Percentiles rank a stretch among this genome's conserved stretches.
Conservation (phyloP, 768 basidiomycete genomes). For the Tylopilus cervinicoccineus region DNA sequence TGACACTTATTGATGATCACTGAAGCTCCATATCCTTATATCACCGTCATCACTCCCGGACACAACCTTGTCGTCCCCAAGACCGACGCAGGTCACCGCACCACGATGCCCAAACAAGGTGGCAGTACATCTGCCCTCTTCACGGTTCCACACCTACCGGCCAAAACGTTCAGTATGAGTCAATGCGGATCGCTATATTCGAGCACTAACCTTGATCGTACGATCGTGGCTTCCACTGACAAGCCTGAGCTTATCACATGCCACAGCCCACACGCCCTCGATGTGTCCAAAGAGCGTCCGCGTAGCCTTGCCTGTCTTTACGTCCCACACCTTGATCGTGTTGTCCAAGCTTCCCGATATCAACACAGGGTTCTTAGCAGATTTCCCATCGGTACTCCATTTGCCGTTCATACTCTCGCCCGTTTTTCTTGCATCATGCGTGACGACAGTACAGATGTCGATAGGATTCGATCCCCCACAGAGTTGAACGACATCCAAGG, state of each 20-base stretch:
- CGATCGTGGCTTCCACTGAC: conserved; percentile 94
- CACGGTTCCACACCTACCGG: conserved; percentile 84
- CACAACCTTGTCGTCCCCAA: conserved; percentile 93
- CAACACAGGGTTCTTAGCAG: conserved; percentile 60
- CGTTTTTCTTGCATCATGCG: conserved; percentile 18
- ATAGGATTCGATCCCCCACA: conserved; percentile 9
- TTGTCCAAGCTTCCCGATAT: conserved; percentile 92
- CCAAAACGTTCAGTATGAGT: background rate
- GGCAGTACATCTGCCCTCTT: conserved; percentile 80
- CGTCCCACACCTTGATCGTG: conserved; percentile 94
- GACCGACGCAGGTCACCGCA: conserved; percentile 85
- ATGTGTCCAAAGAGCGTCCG: conserved; percentile 95
- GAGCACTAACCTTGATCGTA: conserved; percentile 80
- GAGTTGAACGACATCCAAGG: conserved; percentile 15
- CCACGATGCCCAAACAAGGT: conserved; percentile 94
- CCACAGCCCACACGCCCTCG: conserved; percentile 97
- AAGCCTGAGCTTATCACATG: conserved; percentile 85
- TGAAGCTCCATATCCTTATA: conserved; percentile 79
- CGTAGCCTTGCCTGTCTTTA: conserved; percentile 74
- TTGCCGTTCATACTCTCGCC: conserved; percentile 15
- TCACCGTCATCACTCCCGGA: conserved; percentile 95
- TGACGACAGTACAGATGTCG: conserved; percentile 30
- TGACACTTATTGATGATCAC: conserved; percentile 26
- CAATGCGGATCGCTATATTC: conserved; percentile 3
- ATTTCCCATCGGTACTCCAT: conserved; percentile 2